phyloP scores from a whole-genome alignment of 805 yeast genomes.

The Debaryomyces tyrocola region DNA sequence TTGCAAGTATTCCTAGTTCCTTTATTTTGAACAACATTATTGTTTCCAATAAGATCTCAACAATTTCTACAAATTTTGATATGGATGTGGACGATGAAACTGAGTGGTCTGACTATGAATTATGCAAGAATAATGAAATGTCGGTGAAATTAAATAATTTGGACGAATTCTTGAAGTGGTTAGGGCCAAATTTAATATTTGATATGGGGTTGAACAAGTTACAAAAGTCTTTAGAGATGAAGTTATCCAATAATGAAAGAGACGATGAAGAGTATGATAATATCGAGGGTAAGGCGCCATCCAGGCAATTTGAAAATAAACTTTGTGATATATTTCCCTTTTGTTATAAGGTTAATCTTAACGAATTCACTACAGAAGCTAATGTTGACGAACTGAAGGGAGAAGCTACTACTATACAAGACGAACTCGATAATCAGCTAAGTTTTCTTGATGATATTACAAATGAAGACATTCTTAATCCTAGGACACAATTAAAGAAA shows the following conservation, averaged over 20 bases:
- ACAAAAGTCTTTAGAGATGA: conserved; percentile 3
- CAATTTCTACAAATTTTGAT: conserved; percentile 34
- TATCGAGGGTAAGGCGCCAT: conserved; percentile 15
- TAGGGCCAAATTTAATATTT: conserved; percentile 42
- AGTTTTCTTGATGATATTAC: conserved; percentile 40
- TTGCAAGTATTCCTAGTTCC: conserved; percentile 57
- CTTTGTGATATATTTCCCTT: conserved; percentile 30
- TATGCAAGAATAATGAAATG: conserved; percentile 29
- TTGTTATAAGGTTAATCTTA: conserved; percentile 30
- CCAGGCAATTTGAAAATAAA: conserved; percentile 13
- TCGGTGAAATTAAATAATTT: conserved; percentile 25
- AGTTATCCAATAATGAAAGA: conserved; percentile 6
- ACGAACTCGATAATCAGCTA: conserved; percentile 28
- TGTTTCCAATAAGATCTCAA: conserved; percentile 16
- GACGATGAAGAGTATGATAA: conserved; percentile 5
- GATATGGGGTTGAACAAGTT: conserved; percentile 29
- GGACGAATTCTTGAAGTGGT: conserved; percentile 35
- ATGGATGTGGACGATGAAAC: conserved; percentile 32
- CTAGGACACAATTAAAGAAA: conserved; percentile 18
- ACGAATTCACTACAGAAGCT: conserved; percentile 32
- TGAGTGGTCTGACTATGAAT: conserved; percentile 23
- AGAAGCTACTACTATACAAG: conserved; percentile 4
- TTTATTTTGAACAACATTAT: conserved; percentile 39
- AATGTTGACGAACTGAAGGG: conserved; percentile 10
- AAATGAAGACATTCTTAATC: conserved; percentile 30